These are phyloP conservation scores for Corchorus capsularis DNA, from an alignment of 345 rosid species.

Conservation along the genomic window DNA sequence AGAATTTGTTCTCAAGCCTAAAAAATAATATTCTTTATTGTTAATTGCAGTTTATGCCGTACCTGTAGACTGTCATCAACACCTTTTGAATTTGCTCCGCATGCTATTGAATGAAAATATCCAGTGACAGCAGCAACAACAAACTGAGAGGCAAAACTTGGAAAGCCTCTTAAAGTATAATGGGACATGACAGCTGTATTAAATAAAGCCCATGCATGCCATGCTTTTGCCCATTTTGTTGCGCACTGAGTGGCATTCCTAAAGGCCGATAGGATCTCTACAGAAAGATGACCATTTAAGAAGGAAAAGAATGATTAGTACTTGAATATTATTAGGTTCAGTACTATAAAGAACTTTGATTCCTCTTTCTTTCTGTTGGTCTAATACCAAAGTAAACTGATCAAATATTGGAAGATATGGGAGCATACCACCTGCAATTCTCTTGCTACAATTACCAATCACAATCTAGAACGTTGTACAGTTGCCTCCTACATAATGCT, in stretches of 20 bases:
- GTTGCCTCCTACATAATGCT: no score
- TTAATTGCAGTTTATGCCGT: conserved; percentile 1
- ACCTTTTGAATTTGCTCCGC: conserved; percentile 93
- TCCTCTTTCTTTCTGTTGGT: neutral
- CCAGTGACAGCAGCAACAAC: conserved; percentile 98
- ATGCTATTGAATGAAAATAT: conserved; percentile 94
- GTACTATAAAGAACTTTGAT: neutral
- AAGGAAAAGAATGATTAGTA: neutral
- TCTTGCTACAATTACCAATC: no score
- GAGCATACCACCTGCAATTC: no score
- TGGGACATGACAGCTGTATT: conserved; percentile 98
- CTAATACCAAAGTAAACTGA: neutral
- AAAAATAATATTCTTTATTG: neutral
- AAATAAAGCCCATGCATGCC: conserved; percentile 98
- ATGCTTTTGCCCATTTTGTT: conserved; percentile 89
- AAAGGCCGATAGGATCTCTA: conserved; percentile 80
- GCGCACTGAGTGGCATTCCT: conserved; percentile 79
- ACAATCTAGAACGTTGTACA: no score
- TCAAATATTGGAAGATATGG: neutral
- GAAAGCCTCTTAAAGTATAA: conserved; percentile 67
- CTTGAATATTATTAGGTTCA: neutral
- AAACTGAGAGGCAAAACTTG: conserved; percentile 61
- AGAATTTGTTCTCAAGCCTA: neutral
- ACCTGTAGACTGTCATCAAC: conserved; percentile 99
- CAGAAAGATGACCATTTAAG: conserved; percentile 11